Evolutionary conservation across 345 rosid genomes (phyloP).

Genomic region (Psidium friedrichsthalianum): DNA sequence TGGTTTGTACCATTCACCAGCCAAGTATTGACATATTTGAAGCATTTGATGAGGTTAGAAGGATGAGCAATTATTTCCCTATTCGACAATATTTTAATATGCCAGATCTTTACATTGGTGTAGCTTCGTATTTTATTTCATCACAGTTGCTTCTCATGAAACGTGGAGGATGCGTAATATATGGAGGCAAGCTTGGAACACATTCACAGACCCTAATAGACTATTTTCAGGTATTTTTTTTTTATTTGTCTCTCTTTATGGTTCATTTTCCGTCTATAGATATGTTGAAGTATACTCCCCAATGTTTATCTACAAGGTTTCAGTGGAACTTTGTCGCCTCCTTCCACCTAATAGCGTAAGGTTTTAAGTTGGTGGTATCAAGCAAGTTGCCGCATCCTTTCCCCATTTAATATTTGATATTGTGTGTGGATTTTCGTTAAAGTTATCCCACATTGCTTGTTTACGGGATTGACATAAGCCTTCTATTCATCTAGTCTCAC

Average conservation of each 20-base stretch:
- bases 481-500: background rate
- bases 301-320: background rate
- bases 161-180: slow-evolving; percentile 83
- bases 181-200: slow-evolving; percentile 76
- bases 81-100: background rate
- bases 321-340: background rate
- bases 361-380: background rate
- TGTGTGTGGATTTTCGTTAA: background rate
- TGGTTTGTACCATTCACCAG: slow-evolving; percentile 91
- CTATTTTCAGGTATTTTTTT: slow-evolving; percentile 64
- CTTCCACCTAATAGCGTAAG: background rate
- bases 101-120: background rate
- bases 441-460: background rate
- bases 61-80: background rate
- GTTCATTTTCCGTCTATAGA: background rate
- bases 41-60: slow-evolving; percentile 84
- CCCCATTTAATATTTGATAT: background rate
- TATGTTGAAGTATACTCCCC: background rate
- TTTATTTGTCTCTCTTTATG: background rate
- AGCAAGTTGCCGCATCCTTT: background rate
- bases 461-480: background rate
- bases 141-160: slow-evolving; percentile 90
- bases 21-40: slow-evolving; percentile 93
- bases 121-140: background rate
- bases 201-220: slow-evolving; percentile 55